Percentiles rank a stretch among this genome's conserved stretches.
Conservation (phyloP, 805 yeast species). For the Hanseniaspora thailandica region DNA sequence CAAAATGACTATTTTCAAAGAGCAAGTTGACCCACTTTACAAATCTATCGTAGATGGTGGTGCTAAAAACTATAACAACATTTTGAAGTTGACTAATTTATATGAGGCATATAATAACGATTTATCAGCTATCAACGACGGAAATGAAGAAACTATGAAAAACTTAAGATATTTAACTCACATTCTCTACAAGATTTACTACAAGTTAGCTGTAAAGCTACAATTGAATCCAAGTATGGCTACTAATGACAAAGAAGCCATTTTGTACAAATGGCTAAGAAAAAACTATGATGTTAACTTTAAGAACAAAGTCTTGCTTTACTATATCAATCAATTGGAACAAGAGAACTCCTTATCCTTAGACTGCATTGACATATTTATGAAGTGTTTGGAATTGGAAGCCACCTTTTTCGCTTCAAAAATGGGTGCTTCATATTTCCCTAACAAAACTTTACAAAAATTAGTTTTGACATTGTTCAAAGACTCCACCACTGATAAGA, state of each 20-base stretch:
- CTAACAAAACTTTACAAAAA: conserved; percentile 40
- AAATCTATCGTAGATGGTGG: conserved; percentile 24
- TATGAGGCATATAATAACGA: conserved; percentile 11
- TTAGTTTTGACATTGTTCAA: conserved; percentile 33
- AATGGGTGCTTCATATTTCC: conserved; percentile 48
- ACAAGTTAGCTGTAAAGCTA: conserved; percentile 26
- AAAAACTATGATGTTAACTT: conserved; percentile 42
- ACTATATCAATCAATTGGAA: conserved; percentile 31
- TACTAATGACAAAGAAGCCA: conserved; percentile 35
- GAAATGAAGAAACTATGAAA: conserved; percentile 20
- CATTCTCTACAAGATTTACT: conserved; percentile 26
- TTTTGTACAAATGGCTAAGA: conserved; percentile 53
- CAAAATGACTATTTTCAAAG: conserved; percentile 16
- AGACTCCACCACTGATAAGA: conserved; percentile 34
- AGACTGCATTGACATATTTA: conserved; percentile 43
- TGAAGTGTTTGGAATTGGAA: conserved; percentile 49
- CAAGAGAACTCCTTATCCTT: conserved; percentile 38
- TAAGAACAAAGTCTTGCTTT: conserved; percentile 34
- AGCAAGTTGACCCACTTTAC: conserved; percentile 23
- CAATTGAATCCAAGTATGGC: conserved; percentile 22
- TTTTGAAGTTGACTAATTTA: conserved; percentile 25
- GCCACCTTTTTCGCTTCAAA: conserved; percentile 41
- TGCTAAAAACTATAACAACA: conserved; percentile 25
- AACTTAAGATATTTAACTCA: conserved; percentile 25
- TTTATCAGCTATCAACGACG: conserved; percentile 16